Evolutionary conservation across 805 yeast species (phyloP), one percentile per base, ranked within the genome.

Genomic region (Komagataella pastoris): DNA sequence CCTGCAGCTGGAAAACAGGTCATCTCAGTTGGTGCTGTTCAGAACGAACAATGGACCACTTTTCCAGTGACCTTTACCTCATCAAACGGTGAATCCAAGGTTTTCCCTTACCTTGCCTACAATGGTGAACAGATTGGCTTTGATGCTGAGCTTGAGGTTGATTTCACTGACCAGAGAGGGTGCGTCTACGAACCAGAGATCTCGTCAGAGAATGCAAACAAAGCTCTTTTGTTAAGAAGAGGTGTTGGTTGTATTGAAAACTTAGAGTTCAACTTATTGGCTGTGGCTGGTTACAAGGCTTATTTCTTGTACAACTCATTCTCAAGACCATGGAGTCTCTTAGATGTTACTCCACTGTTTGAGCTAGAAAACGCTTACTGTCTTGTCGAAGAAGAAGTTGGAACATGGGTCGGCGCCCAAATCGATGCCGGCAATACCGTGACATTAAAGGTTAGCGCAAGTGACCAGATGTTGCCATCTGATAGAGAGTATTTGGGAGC

Each of bases 1-100:
- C 53, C 46, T 53, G 54, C 48, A 23, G 44, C 51, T 47, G 54
- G 46, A 21, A 51, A 19, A 47, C 47, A 47, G 24, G 53, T 45
- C 19, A 54, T 52, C 44, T 17, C 57, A 44, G 58, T 57, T 47
- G 54, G 53, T 21, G 49, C 55, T 14, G 47, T 46, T 12, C 50
- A 44, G 3, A 50, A 54, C 8, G 51, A 44, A 5, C 52, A 55
- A 48, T 50, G 47, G 19, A 48, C 53, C 23, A 52, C 48, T 6
- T 53, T 17, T 10, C 54, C 55, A 24, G 46, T 54, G 17, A 45
- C 44, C 10, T 44, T 53, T 17, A 43, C 19, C 4, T 49, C 56
- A 23, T 45, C 51, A 24, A 49, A 51, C 18, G 55, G 50, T 14
- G 24, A 44, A 10, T 40, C 23, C 10, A 18, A 12, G 17, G 30